A percentile compares a stretch with the other conserved stretches of the same genome.
Conservation (phyloP, 345 rosid genomes). For the Syzygium jambos region DNA sequence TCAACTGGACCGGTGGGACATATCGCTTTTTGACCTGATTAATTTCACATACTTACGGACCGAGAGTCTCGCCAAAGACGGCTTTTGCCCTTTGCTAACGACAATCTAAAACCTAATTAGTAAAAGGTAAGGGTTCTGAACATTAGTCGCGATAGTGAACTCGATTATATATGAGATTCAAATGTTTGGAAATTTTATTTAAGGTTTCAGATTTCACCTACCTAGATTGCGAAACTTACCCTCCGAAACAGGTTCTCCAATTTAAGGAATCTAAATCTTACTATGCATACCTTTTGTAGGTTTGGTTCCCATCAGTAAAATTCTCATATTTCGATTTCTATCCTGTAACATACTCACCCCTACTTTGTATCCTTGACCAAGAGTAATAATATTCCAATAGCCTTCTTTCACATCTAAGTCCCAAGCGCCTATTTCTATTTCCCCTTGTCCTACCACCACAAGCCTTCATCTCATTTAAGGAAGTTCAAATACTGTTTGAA, state of each 20-base stretch:
- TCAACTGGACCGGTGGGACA: neutral
- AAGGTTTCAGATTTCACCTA: too few relatives aligned
- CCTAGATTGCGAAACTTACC: too few relatives aligned
- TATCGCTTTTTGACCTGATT: neutral
- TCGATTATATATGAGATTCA: neutral
- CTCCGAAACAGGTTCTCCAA: too few relatives aligned
- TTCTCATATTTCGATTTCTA: too few relatives aligned
- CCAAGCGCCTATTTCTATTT: neutral
- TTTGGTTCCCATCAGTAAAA: too few relatives aligned
- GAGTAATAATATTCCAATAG: too few relatives aligned
- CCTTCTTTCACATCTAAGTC: too few relatives aligned
- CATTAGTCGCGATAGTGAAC: fast-evolving
- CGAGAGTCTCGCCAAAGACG: fast-evolving
- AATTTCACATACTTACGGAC: neutral
- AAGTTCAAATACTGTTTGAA: neutral
- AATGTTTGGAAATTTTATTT: neutral
- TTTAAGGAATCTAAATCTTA: too few relatives aligned
- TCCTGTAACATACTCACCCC: too few relatives aligned
- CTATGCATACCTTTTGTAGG: too few relatives aligned
- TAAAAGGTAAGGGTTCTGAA: neutral
- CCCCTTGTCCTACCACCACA: neutral
- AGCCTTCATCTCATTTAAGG: neutral
- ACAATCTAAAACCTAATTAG: neutral
- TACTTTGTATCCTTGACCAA: too few relatives aligned
- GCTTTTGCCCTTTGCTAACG: neutral